phyloP scores from a whole-genome alignment of 1,139 yeast species.

The Scheffersomyces stambukii region DNA sequence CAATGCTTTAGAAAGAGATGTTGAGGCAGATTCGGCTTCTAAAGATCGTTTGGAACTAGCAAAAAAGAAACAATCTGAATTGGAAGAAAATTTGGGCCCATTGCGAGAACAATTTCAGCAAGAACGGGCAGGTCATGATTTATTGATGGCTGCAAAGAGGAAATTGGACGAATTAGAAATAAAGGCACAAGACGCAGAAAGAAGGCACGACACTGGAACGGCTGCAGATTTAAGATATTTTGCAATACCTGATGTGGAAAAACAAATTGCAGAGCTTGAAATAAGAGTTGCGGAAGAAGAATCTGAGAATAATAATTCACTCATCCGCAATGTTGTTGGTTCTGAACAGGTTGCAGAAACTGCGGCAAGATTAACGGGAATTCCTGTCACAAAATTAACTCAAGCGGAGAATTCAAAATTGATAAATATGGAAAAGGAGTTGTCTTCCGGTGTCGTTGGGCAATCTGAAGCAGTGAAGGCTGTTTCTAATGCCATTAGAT shows the following conservation, averaged over 20 bases:
- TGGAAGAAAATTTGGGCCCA: slow-evolving; percentile 84
- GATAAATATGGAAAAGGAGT: slow-evolving; percentile 88
- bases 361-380: slow-evolving; percentile 95
- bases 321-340: slow-evolving; percentile 87
- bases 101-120: slow-evolving; percentile 79
- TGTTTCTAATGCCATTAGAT: slow-evolving; percentile 89
- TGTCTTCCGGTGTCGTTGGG: slow-evolving; percentile 84
- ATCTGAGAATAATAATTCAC: slow-evolving; percentile 54
- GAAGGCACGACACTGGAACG: slow-evolving; percentile 90
- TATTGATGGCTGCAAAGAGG: slow-evolving; percentile 81
- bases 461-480: slow-evolving; percentile 96
- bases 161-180: slow-evolving; percentile 87
- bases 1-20: slow-evolving; percentile 94
- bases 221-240: slow-evolving; percentile 95
- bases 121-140: slow-evolving; percentile 90
- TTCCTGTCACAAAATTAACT: slow-evolving; percentile 94
- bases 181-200: slow-evolving; percentile 94
- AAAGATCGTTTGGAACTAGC: slow-evolving; percentile 83
- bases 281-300: slow-evolving; percentile 70
- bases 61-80: slow-evolving; percentile 69
- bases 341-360: slow-evolving; percentile 94
- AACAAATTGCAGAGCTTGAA: slow-evolving; percentile 74
- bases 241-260: slow-evolving; percentile 90
- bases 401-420: slow-evolving; percentile 94
- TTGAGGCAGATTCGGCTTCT: slow-evolving; percentile 81